These are phyloP conservation scores for Auriscalpium microsporum DNA, from an alignment of 768 basidiomycete species.

Conservation along the genomic window DNA sequence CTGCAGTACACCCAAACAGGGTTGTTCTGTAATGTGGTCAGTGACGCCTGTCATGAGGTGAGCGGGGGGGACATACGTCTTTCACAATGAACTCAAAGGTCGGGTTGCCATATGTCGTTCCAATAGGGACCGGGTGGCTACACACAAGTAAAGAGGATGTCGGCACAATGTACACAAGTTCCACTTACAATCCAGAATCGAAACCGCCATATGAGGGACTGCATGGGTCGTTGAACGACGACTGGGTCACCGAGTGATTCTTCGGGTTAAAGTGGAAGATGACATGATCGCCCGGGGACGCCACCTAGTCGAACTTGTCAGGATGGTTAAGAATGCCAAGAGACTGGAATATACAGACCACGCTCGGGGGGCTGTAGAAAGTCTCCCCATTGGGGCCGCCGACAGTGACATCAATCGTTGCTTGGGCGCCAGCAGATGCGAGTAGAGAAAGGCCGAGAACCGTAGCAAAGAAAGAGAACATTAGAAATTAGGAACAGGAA, in stretches of 20 bases:
- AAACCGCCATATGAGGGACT: constrained; percentile 15
- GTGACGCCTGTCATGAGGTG: neutral
- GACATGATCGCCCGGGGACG: constrained; percentile 15
- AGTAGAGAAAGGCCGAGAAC: neutral
- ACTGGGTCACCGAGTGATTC: constrained; percentile 25
- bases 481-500: neutral
- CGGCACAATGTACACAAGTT: neutral
- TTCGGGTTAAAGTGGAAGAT: constrained; percentile 20
- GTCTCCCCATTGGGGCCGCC: constrained; percentile 1
- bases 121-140: constrained; percentile 19
- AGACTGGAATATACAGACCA: neutral
- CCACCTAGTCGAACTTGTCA: neutral
- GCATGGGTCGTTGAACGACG: constrained; percentile 22
- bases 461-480: neutral
- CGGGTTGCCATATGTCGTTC: constrained; percentile 1
- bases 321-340: neutral
- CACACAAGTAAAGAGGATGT: neutral
- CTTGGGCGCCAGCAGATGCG: neutral
- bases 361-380: neutral
- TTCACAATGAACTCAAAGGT: constrained; percentile 19
- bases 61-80: constrained; percentile 8
- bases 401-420: neutral
- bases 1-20: constrained; percentile 21
- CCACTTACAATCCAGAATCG: constrained; percentile 23
- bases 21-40: constrained; percentile 1